phyloP scores from a whole-genome alignment of 306 rosid species.

The Rosa multiflora region DNA sequence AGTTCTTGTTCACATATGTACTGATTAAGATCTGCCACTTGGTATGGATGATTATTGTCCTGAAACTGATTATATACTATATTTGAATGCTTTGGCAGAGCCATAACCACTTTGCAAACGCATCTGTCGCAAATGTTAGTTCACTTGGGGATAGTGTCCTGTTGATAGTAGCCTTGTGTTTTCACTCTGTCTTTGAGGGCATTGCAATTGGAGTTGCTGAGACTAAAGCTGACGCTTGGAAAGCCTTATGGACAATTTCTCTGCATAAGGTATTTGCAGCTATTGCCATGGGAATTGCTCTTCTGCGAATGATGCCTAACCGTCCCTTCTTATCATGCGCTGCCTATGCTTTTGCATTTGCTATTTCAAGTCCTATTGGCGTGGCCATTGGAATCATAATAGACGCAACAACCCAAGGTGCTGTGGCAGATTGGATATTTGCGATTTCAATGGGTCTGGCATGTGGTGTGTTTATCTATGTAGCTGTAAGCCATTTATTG shows the following conservation, averaged over 20 bases:
- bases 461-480: slow-evolving; percentile 79
- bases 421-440: slow-evolving; percentile 68
- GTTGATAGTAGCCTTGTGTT: slow-evolving; percentile 73
- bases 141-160: slow-evolving; percentile 72
- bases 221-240: slow-evolving; percentile 78
- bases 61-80: background rate
- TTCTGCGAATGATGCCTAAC: slow-evolving; percentile 70
- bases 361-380: slow-evolving; percentile 78
- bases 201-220: slow-evolving; percentile 77
- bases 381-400: slow-evolving; percentile 69
- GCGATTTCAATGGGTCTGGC: slow-evolving; percentile 83
- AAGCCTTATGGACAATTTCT: slow-evolving; percentile 85
- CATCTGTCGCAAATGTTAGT: slow-evolving; percentile 29
- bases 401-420: slow-evolving; percentile 69
- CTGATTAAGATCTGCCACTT: background rate
- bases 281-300: slow-evolving; percentile 87
- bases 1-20: background rate
- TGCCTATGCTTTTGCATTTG: slow-evolving; percentile 72
- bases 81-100: slow-evolving; percentile 35
- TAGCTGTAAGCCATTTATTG: slow-evolving; percentile 64
- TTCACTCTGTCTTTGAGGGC: slow-evolving; percentile 86
- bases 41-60: background rate
- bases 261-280: slow-evolving; percentile 84
- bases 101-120: slow-evolving; percentile 32
- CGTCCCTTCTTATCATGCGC: slow-evolving; percentile 56